Evolutionary conservation across 257 asterid species (phyloP).

Genomic region (Solanum chaucha): DNA sequence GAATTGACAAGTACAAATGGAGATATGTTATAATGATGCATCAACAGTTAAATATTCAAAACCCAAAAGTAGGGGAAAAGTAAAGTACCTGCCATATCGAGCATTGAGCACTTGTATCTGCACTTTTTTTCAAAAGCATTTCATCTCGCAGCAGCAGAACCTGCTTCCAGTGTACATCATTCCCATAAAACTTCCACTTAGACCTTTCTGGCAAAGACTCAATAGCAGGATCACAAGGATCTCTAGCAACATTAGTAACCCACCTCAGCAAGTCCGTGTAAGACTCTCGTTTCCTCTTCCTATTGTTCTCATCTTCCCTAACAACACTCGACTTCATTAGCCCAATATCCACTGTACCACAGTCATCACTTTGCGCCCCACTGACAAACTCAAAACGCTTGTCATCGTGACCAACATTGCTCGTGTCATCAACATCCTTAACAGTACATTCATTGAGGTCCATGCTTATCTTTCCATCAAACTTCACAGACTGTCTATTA

Average conservation of each 20-base stretch:
- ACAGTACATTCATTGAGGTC: not conserved
- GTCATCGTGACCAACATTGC: not conserved
- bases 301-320: constrained; percentile 9
- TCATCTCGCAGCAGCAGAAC: constrained; percentile 49
- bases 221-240: constrained; percentile 45
- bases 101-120: constrained; percentile 30
- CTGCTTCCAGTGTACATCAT: constrained; percentile 59
- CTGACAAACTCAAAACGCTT: not conserved
- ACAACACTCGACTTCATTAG: not conserved
- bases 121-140: constrained; percentile 31
- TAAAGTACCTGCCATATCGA: constrained; percentile 38
- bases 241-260: constrained; percentile 44
- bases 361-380: not conserved
- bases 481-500: not conserved
- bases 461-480: not conserved
- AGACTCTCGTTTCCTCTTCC: constrained; percentile 58
- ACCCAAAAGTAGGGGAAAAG: not conserved
- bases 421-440: not conserved
- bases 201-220: constrained; percentile 45
- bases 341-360: constrained; percentile 5
- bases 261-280: constrained; percentile 36
- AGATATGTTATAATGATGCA: too few species aligned
- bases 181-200: constrained; percentile 64
- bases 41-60: too few species aligned
- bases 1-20: not conserved